Evolutionary conservation across 2,329 filamentous ascomycete species (phyloP).

Genomic region (Aspergillus thermomutatus): DNA sequence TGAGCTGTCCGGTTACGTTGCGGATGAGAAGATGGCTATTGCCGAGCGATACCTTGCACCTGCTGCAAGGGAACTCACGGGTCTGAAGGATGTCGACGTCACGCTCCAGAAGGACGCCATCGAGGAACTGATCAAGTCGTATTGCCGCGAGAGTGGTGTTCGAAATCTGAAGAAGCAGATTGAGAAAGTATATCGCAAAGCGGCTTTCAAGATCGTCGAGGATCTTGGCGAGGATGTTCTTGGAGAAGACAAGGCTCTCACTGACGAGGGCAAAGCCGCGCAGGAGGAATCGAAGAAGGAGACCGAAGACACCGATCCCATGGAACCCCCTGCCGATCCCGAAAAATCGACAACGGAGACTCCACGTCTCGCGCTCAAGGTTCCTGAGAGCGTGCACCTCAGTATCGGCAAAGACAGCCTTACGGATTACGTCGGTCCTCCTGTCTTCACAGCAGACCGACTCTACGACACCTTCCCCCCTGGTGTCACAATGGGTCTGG

Average conservation of each 20-base stretch:
- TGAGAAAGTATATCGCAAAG: conserved; percentile 97
- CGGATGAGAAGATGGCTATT: conserved; percentile 98
- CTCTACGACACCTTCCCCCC: conserved; percentile 91
- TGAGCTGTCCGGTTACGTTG: conserved; percentile 90
- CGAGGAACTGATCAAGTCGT: conserved; percentile 95
- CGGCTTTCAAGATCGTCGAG: conserved; percentile 93
- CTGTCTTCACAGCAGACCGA: conserved; percentile 91
- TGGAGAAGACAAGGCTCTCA: conserved; percentile 76
- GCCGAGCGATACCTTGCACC: conserved; percentile 89
- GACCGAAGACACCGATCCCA: conserved; percentile 62
- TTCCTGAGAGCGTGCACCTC: conserved; percentile 84
- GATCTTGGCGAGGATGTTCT: conserved; percentile 84
- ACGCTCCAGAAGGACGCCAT: conserved; percentile 81
- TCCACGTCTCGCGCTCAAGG: conserved; percentile 72
- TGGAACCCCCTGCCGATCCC: conserved; percentile 54
- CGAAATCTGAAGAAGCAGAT: conserved; percentile 99
- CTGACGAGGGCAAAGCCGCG: conserved; percentile 78
- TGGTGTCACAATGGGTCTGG: conserved; percentile 95
- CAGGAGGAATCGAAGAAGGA: conserved; percentile 53
- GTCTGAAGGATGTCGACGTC: conserved; percentile 88
- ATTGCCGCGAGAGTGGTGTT: conserved; percentile 95
- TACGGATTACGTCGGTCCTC: conserved; percentile 94
- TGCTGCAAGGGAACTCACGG: conserved; percentile 89
- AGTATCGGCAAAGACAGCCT: conserved; percentile 83
- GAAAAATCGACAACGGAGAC: conserved; percentile 46